These are phyloP conservation scores for Aspergillus vadensis DNA, from an alignment of 2,329 filamentous ascomycete species.

Conservation along the genomic window DNA sequence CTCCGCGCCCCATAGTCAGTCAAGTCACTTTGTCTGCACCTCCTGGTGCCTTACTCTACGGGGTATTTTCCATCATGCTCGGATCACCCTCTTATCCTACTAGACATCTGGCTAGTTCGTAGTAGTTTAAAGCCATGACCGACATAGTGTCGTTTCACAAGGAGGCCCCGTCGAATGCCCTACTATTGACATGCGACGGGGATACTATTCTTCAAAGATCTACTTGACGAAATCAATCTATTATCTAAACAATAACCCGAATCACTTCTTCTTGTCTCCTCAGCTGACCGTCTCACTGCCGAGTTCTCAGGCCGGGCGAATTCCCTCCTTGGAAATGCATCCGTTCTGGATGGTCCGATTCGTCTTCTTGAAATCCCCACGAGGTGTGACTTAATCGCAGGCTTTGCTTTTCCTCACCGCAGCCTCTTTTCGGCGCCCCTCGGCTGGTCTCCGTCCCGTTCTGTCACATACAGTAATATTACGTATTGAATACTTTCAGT, in stretches of 20 bases:
- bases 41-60: neutral
- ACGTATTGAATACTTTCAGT: neutral
- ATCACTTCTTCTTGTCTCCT: neutral
- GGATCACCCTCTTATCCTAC: neutral
- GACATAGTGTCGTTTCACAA: too few species aligned
- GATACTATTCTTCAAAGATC: neutral
- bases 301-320: neutral
- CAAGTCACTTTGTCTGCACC: neutral
- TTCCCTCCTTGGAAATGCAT: conserved; percentile 8
- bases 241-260: neutral
- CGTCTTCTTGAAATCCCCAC: conserved; percentile 15
- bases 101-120: neutral
- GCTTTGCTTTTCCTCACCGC: conserved; percentile 32
- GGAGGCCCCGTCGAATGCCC: neutral
- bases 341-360: conserved; percentile 16
- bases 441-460: conserved; percentile 8
- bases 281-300: conserved; percentile 7
- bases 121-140: too few species aligned
- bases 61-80: neutral
- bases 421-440: conserved; percentile 35
- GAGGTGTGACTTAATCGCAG: conserved; percentile 5
- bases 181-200: neutral
- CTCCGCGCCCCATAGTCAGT: too few species aligned
- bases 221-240: neutral
- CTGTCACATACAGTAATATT: conserved; percentile 15